These are phyloP conservation scores for Choricystis sp. DNA, from an alignment of 139 green algal genomes.

Conservation along the genomic window DNA sequence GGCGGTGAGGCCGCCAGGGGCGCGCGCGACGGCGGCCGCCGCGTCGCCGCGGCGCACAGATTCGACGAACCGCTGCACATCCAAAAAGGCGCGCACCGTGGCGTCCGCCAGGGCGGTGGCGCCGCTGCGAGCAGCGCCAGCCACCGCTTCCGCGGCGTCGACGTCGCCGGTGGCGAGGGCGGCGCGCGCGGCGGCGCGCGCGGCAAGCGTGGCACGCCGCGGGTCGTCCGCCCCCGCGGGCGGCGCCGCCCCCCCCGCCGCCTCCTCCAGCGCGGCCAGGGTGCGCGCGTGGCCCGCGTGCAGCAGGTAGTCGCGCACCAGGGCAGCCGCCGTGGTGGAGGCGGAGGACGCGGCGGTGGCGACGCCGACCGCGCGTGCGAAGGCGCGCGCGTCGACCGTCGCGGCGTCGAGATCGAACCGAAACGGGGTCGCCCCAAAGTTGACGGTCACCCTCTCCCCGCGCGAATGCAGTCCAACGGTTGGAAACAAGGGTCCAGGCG, in stretches of 20 bases:
- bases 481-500: slow-evolving; percentile 31
- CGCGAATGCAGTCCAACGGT: slow-evolving; percentile 74
- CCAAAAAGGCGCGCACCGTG: neutral
- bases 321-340: slow-evolving; percentile 1
- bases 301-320: slow-evolving; percentile 66
- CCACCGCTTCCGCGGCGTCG: slow-evolving; percentile 32
- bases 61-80: neutral
- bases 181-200: too few relatives aligned
- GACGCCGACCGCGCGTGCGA: neutral
- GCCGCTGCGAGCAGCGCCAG: slow-evolving; percentile 2
- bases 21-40: neutral
- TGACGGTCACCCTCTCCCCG: slow-evolving; percentile 42
- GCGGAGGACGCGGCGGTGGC: neutral
- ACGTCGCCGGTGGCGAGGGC: slow-evolving; percentile 16
- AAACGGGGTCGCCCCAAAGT: slow-evolving; percentile 66
- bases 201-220: neutral
- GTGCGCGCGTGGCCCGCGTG: slow-evolving; percentile 64
- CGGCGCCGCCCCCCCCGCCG: slow-evolving; percentile 19
- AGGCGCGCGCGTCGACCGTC: slow-evolving; percentile 5
- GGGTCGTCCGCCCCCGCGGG: neutral
- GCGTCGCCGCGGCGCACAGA: neutral
- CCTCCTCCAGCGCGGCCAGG: slow-evolving; percentile 45
- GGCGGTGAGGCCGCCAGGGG: neutral
- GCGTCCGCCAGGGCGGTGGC: neutral
- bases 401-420: slow-evolving; percentile 57